These are phyloP conservation scores for Psidium guajava DNA, from an alignment of 345 rosid genomes.

Conservation along the genomic window DNA sequence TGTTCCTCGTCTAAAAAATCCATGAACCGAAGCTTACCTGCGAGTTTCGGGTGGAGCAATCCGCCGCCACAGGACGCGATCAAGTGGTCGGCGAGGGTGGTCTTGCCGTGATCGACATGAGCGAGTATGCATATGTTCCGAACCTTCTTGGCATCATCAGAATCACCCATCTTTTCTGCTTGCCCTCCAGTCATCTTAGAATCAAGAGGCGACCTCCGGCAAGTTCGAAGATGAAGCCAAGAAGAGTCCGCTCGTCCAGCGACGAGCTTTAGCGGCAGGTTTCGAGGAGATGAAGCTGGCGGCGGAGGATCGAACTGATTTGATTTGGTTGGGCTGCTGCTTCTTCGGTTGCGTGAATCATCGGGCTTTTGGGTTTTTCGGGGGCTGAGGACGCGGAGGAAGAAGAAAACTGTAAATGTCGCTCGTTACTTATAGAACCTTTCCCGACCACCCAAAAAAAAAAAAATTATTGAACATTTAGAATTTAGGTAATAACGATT, in stretches of 20 bases:
- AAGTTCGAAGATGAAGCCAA: background rate
- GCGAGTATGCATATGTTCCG: slow-evolving; percentile 85
- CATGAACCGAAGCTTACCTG: slow-evolving; percentile 81
- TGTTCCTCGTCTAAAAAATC: slow-evolving; percentile 94
- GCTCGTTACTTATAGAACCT: too few relatives aligned
- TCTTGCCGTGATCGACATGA: slow-evolving; percentile 96
- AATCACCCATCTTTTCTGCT: background rate
- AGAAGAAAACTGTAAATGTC: background rate
- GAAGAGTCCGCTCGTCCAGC: background rate
- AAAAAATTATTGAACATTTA: background rate
- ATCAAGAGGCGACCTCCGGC: background rate
- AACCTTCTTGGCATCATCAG: slow-evolving; percentile 24
- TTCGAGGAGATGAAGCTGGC: background rate
- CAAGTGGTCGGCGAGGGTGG: slow-evolving; percentile 90
- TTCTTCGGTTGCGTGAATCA: background rate
- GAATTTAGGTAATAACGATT: background rate
- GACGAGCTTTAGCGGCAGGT: background rate
- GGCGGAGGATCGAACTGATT: background rate
- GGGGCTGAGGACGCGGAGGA: background rate
- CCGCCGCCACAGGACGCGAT: slow-evolving; percentile 83
- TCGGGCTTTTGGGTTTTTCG: background rate
- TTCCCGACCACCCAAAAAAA: too few relatives aligned
- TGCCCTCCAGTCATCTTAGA: background rate
- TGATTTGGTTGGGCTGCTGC: background rate
- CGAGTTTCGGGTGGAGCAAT: slow-evolving; percentile 66